Evolutionary conservation across 2,329 filamentous ascomycete genomes (phyloP).

Genomic region (Raffaelea arxii): DNA sequence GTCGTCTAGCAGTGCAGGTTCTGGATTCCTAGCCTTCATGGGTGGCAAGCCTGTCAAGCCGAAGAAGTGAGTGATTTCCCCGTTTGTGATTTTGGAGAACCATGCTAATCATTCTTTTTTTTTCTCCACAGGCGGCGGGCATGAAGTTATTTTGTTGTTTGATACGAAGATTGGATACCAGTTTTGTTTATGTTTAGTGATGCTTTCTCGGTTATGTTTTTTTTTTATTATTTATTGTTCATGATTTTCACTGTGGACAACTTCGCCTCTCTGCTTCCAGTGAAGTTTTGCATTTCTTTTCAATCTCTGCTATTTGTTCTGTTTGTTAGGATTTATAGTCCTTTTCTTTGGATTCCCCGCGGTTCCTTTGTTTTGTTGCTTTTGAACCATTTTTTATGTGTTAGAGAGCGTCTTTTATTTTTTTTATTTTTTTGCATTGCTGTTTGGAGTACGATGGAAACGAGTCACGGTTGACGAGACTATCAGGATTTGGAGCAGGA

Average conservation of each 20-base stretch:
- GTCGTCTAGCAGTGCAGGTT: neutral
- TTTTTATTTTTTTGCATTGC: neutral
- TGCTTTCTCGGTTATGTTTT: neutral
- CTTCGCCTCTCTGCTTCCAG: too few species aligned
- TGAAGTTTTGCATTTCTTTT: too few species aligned
- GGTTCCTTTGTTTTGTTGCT: neutral
- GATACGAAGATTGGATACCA: neutral
- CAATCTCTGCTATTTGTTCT: neutral
- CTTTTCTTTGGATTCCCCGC: neutral
- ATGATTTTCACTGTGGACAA: too few species aligned
- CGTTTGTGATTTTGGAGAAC: neutral
- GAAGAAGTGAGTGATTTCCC: conserved; percentile 12
- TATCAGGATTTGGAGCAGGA: neutral
- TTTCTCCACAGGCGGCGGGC: too few species aligned
- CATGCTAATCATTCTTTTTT: too few species aligned
- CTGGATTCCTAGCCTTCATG: conserved; percentile 8
- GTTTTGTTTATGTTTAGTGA: neutral
- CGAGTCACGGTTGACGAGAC: neutral
- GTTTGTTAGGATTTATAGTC: neutral
- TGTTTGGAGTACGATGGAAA: conserved; percentile 1
- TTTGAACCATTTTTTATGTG: neutral
- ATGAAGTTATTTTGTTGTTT: too few species aligned
- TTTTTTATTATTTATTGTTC: neutral
- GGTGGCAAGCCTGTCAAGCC: conserved; percentile 11
- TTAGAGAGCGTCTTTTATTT: conserved; percentile 1